Conservation (phyloP, 805 yeast species). For the Soucietia sequanensis region DNA sequence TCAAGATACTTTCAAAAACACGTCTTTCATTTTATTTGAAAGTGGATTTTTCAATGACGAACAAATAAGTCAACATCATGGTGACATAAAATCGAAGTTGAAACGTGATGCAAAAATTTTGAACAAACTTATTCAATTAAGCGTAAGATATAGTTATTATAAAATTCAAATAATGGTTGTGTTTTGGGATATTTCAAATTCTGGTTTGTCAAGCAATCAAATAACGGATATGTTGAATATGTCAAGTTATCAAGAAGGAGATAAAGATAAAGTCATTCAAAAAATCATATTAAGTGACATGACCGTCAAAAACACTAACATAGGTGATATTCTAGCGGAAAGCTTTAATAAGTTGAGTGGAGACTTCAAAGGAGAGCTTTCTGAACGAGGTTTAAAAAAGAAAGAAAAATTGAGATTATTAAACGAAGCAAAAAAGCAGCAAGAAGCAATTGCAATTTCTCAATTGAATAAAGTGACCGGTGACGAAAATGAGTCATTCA, state of each 20-base stretch:
- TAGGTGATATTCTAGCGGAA: slow-evolving; percentile 21
- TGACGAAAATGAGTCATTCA: slow-evolving; percentile 22
- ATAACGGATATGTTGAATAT: slow-evolving; percentile 14
- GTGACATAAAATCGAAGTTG: slow-evolving; percentile 29
- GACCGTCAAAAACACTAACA: slow-evolving; percentile 23
- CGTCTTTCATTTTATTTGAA: slow-evolving; percentile 49
- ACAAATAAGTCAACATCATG: slow-evolving; percentile 7
- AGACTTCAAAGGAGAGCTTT: slow-evolving; percentile 27
- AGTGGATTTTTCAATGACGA: slow-evolving; percentile 42
- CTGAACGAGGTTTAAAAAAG: slow-evolving; percentile 26
- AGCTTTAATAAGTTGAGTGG: slow-evolving; percentile 21
- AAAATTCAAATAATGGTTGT: slow-evolving; percentile 40
- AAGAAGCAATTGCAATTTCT: slow-evolving; percentile 3
- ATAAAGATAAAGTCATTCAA: slow-evolving; percentile 14
- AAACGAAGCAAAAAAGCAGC: slow-evolving; percentile 3
- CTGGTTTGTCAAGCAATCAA: slow-evolving; percentile 12
- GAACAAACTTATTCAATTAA: slow-evolving; percentile 30
- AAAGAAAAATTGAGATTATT: slow-evolving; percentile 13
- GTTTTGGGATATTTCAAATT: slow-evolving; percentile 38
- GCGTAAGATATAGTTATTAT: slow-evolving; percentile 35
- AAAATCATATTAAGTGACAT: slow-evolving; percentile 31
- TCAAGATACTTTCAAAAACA: slow-evolving; percentile 34
- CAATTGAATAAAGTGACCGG: not conserved
- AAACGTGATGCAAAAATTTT: slow-evolving; percentile 35
- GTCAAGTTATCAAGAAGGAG: slow-evolving; percentile 4